Conservation (phyloP, 2,329 filamentous ascomycete genomes). For the Lasiodiplodia sp. region DNA sequence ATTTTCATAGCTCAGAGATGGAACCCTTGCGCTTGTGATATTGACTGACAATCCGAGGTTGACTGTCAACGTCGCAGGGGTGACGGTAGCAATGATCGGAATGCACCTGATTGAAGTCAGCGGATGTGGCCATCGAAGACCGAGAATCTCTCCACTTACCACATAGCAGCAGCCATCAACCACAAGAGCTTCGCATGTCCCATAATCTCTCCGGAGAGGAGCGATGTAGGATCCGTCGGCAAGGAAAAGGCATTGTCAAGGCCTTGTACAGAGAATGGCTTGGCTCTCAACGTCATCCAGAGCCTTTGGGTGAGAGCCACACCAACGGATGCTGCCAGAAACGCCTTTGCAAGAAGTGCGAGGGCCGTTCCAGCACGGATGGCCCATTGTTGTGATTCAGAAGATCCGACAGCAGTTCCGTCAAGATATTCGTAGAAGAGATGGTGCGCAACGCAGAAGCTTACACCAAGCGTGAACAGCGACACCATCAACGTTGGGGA, state of each 20-base stretch:
- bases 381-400: neutral
- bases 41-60: neutral
- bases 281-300: constrained; percentile 3
- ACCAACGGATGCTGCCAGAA: constrained; percentile 3
- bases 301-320: constrained; percentile 10
- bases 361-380: constrained; percentile 3
- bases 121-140: too few species aligned
- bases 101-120: constrained; percentile 13
- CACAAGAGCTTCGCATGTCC: neutral
- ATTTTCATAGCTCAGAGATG: neutral
- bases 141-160: neutral
- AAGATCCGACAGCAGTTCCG: neutral
- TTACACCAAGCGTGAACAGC: constrained; percentile 2
- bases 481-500: neutral
- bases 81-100: constrained; percentile 7
- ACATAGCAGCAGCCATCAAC: constrained; percentile 4
- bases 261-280: neutral
- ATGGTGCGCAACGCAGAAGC: constrained; percentile 2
- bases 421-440: constrained; percentile 2
- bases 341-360: constrained; percentile 12
- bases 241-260: constrained; percentile 17
- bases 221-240: neutral
- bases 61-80: constrained; percentile 2
- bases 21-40: neutral
- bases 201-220: constrained; percentile 1